Evolutionary conservation across 169 alveolate species (phyloP), one percentile per base, ranked within the genome.

Genomic region (Theileria annulata): DNA sequence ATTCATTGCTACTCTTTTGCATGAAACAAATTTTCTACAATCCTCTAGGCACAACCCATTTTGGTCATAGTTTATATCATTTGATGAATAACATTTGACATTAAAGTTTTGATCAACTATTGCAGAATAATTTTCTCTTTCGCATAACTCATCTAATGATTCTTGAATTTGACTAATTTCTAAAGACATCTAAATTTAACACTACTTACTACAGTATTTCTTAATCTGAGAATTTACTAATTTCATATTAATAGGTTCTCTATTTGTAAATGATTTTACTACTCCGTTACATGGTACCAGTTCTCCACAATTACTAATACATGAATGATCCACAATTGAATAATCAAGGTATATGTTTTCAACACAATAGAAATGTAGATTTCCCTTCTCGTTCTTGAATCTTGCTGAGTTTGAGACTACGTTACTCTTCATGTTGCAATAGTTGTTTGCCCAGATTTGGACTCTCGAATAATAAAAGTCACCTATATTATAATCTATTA

Each of bases 221-320:
- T 33, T 25, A 67, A 75, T 23, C 13, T 35, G 56, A 2, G 8
- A 12, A 21, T 59, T 67, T 31, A 75, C 69, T 12, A 75, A 54
- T 8, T 25, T 17, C 66, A 47, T 17, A 15, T 12, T 62, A 37
- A 75, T 0, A 0, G 25, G 31, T 25, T 28, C 23, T 25, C 13
- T 27, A 21, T 37, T 47, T 15, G 37, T 27, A 19, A 47, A 30
- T 23, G 33, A 21, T 31, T 10, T 28, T n/a, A 12, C 35, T 27
- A 19, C 23, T 31, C 83, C 83, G 25, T 25, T 31, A 47, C 87
- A 79, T 13, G 0, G 15, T 2, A 60, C 71, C 42, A 48, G 60
- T 5, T 60, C n/a, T 33, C 76, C 63, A 63, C 88, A 81, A 51
- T 81, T 81, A 33, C 69, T 74, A 0, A 74, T n/a, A 31, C 88